Conservation (phyloP, 2,329 filamentous ascomycete species). For the Pseudogymnoascus sp. region DNA sequence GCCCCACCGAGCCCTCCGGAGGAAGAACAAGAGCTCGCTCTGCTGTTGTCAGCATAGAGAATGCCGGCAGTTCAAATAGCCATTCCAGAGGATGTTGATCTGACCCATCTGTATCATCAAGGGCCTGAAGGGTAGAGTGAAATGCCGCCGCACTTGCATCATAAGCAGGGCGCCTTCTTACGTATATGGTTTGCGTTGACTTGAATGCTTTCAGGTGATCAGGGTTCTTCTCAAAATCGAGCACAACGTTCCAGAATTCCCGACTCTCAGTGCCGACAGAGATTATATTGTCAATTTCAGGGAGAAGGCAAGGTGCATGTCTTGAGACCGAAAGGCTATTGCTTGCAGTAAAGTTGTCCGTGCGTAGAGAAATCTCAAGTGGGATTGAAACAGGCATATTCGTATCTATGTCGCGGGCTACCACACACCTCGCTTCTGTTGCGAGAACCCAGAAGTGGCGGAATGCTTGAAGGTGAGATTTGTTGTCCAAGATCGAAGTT, state of each 20-base stretch:
- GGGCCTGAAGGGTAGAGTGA: conserved; percentile 52
- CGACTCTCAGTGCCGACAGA: conserved; percentile 43
- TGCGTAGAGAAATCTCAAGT: conserved; percentile 46
- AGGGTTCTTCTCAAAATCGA: conserved; percentile 54
- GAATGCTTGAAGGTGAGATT: conserved; percentile 90
- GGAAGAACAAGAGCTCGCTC: conserved; percentile 49
- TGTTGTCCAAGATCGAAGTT: conserved; percentile 82
- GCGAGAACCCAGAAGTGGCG: conserved; percentile 96
- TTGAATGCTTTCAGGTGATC: conserved; percentile 50
- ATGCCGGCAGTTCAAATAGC: conserved; percentile 51
- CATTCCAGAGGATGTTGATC: conserved; percentile 49
- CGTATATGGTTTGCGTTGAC: conserved; percentile 53
- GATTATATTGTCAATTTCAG: conserved; percentile 42
- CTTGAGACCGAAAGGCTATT: conserved; percentile 14
- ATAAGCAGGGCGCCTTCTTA: conserved; percentile 51
- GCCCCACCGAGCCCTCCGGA: conserved; percentile 33
- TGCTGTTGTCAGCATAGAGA: conserved; percentile 47
- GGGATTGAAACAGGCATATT: conserved; percentile 69
- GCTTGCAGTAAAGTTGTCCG: conserved; percentile 13
- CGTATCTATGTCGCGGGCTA: conserved; percentile 80
- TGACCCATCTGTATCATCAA: conserved; percentile 49
- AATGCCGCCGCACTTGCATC: conserved; percentile 52
- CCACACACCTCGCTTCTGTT: conserved; percentile 78
- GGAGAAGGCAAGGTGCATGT: conserved; percentile 33
- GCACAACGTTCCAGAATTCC: conserved; percentile 60